Evolutionary conservation across 176 grass and related monocot genomes (phyloP).

Genomic region (Aegilops bicornis): DNA sequence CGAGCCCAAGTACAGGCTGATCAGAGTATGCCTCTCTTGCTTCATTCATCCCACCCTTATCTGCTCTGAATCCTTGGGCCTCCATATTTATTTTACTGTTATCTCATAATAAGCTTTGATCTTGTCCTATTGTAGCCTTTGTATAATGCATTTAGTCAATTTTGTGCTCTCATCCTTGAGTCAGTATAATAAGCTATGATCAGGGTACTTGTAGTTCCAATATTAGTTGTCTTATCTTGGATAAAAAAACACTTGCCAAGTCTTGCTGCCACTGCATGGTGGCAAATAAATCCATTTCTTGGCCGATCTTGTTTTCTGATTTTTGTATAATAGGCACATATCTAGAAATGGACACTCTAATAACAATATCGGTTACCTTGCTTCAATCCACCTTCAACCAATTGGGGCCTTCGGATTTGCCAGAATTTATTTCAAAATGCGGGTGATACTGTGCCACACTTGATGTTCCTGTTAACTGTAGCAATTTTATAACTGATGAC

Average conservation of each 20-base stretch:
- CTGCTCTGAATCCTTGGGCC: neutral
- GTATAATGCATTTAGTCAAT: neutral
- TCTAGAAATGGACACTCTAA: too few species aligned
- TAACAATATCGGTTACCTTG: too few species aligned
- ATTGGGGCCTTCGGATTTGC: neutral
- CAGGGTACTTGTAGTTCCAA: neutral
- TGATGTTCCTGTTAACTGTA: too few species aligned
- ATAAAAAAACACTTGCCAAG: neutral
- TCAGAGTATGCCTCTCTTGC: constrained; percentile 51
- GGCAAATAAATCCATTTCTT: neutral
- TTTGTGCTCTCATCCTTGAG: neutral
- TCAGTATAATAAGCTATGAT: neutral
- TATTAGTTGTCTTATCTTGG: neutral
- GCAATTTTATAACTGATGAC: too few species aligned
- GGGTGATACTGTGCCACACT: too few species aligned
- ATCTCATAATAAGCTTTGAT: too few species aligned
- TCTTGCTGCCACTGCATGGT: neutral
- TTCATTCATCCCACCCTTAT: fast-evolving
- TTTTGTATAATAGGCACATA: too few species aligned
- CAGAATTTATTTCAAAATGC: neutral
- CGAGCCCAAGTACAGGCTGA: constrained; percentile 95
- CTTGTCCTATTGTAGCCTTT: neutral
- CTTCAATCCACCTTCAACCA: neutral
- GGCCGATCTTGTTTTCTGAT: neutral
- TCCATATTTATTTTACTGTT: neutral